Conservation (phyloP, 179 eudicot species). For the Beta corolliflora region DNA sequence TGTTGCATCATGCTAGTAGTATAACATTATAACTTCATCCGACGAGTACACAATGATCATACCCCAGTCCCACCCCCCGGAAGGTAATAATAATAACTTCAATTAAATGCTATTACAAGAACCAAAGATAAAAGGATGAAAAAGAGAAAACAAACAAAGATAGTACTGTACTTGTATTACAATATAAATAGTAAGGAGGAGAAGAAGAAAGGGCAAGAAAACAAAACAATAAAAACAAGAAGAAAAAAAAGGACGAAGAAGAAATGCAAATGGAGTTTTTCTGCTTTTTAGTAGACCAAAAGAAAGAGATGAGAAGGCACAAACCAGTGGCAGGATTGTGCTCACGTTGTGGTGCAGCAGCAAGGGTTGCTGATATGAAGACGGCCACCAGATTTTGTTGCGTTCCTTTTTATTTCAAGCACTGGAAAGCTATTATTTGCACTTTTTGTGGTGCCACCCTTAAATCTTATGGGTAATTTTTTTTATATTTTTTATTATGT, state of each 20-base stretch:
- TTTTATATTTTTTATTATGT: background rate
- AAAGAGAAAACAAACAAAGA: background rate
- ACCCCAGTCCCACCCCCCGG: no score
- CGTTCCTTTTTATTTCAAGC: slow-evolving; percentile 56
- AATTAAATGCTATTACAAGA: no score
- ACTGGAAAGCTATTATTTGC: slow-evolving; percentile 65
- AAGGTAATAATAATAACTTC: no score
- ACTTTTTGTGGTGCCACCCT: slow-evolving; percentile 70
- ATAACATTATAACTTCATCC: no score
- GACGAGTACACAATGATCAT: no score
- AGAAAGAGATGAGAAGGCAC: slow-evolving; percentile 43
- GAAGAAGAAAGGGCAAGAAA: background rate
- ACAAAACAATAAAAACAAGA: background rate
- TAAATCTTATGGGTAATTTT: slow-evolving; percentile 47
- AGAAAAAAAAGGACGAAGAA: background rate
- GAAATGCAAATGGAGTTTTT: slow-evolving; percentile 50
- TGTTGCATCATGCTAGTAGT: no score
- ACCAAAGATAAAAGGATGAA: background rate
- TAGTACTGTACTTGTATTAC: no score
- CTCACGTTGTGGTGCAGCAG: slow-evolving; percentile 59
- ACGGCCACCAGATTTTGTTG: slow-evolving; percentile 59
- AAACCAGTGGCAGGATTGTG: slow-evolving; percentile 65
- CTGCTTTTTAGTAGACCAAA: slow-evolving; percentile 68
- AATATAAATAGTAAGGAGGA: no score
- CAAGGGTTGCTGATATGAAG: slow-evolving; percentile 65